These are phyloP conservation scores for Misopates orontium DNA, from an alignment of 257 asterid genomes.

Conservation along the genomic window DNA sequence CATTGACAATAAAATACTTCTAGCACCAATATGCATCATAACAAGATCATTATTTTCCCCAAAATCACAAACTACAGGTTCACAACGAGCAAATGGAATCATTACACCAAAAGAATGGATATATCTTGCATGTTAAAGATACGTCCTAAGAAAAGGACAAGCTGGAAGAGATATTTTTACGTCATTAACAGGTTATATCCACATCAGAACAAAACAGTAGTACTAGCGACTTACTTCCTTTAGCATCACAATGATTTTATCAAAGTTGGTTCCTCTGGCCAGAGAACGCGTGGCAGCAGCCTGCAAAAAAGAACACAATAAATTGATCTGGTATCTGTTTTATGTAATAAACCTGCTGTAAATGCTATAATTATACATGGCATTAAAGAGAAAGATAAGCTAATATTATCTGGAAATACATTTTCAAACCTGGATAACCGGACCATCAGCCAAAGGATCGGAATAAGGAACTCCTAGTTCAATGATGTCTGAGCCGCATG, in stretches of 20 bases:
- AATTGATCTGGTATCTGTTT: slow-evolving; percentile 1
- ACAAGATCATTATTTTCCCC: not conserved
- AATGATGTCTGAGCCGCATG: slow-evolving; percentile 81
- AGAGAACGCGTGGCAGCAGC: slow-evolving; percentile 86
- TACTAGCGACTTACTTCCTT: slow-evolving; percentile 55
- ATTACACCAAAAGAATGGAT: not conserved
- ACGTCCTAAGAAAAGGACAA: not conserved
- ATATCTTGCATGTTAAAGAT: not conserved
- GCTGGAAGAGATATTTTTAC: not conserved
- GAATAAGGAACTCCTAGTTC: slow-evolving; percentile 92
- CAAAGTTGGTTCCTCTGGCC: slow-evolving; percentile 68
- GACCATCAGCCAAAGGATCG: slow-evolving; percentile 97
- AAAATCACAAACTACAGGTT: not conserved
- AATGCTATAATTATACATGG: not conserved
- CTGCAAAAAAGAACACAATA: slow-evolving; percentile 34
- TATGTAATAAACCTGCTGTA: slow-evolving; percentile 9
- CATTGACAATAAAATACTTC: not conserved
- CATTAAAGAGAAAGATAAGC: not conserved
- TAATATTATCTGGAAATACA: not conserved
- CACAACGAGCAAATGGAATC: not conserved
- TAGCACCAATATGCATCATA: slow-evolving; percentile 4
- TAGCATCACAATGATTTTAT: slow-evolving; percentile 71
- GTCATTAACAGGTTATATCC: not conserved
- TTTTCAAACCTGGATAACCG: slow-evolving; percentile 79
- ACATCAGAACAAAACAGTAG: not conserved